Base-by-base conservation (phyloP, 352 stramenopile species). In the Elongisporangium anandrum region DNA sequence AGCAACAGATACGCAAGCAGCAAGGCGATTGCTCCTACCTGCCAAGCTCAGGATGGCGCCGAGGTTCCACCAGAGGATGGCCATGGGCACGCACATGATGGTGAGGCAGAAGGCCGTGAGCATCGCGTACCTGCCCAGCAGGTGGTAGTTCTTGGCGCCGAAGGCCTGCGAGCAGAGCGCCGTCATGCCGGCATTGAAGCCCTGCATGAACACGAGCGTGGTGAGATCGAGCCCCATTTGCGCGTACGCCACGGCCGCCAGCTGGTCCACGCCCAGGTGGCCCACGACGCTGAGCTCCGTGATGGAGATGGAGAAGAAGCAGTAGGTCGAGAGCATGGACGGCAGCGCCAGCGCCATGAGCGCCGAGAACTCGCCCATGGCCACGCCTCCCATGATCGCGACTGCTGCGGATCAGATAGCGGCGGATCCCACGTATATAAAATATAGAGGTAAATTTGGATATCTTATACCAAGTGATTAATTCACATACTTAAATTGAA, bases 161-260 rank as follows among this genome's bases (percentile, higher is more conserved):
- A 94, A 92, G 20, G 87, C 87, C 58, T 96, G 87, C 50, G 83
- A 92, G 61, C 75, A 90, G 19, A 96, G 77, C 51, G 81, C 66
- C 61, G 91, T 95, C 62, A 94, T 81, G 23, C 84, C 84, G 50
- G 81, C 69, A 57, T 89, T 90, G 56, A 94, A 88, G 47, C 85
- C 77, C 56, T 92, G 84, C 77, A 90, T 90, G 60, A 90, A 85
- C 20, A 94, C 68, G 29, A 90, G 75, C 49, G 81, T 87, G 10
- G 77, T 84, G 41, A 94, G 77, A 53, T 93, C 81, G 52, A 93
- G 73, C 24, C 82, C 78, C 70, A 94, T 85, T 57, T 90, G 82
- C 53, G 87, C 76, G 65, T 91, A 90, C 22, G 87, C 69, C 16
- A 90, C 79, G 48, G 81, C 83, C n/a, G 87, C 85, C 50, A 96